Base-by-base conservation (phyloP, 306 rosid genomes). In the Spatholobus suberectus region DNA sequence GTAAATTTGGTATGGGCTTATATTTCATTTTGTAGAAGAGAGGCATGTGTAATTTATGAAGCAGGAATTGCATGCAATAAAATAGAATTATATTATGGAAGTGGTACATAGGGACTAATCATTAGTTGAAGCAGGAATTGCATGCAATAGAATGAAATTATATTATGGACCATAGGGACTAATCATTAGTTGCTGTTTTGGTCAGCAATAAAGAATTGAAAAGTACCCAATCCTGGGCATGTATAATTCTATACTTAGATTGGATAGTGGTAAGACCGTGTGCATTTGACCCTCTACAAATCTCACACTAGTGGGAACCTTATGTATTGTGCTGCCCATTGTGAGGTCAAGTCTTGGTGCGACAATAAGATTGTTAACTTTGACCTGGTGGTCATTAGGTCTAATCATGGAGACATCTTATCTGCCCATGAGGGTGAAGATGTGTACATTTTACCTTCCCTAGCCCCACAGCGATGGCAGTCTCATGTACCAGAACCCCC, bases 191-290 rank as follows among this genome's bases (percentile, higher is more conserved):
- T 61, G 27, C 12, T 71, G 73, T 61, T 61, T 73, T 73, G 55
- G 40, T 46, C 46, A 23, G 54, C 62, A 61, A 73, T 47, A 29
- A 80, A 70, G 76, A 51, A 55, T 55, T 57, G 40, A 57, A 41
- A 5, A 32, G 12, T 32, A 32, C 1, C 43, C 70, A 29, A 32
- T 29, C 41, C 20, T 32, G 21, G 43, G 35, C 18, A 57, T 54
- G 21, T 32, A 47, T 34, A 46, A 52, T 67, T 51, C 23, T 52
- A 58, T 24, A 13, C 54, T 49, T 79, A 69, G 46, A 52, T 69
- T n/a, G 46, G 26, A 46, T 44, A 37, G 55, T 35, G 4, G 51
- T 65, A 23, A 23, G 46, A 32, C 46, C 4, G 1, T 13, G 4
- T 34, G 47, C 35, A 49, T 77, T 29, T 63, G 51, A 65, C 13